A percentile compares a stretch with the other conserved stretches of the same genome.
phyloP scores from a whole-genome alignment of 2,329 filamentous ascomycete genomes.

The Alternaria ventricosa region DNA sequence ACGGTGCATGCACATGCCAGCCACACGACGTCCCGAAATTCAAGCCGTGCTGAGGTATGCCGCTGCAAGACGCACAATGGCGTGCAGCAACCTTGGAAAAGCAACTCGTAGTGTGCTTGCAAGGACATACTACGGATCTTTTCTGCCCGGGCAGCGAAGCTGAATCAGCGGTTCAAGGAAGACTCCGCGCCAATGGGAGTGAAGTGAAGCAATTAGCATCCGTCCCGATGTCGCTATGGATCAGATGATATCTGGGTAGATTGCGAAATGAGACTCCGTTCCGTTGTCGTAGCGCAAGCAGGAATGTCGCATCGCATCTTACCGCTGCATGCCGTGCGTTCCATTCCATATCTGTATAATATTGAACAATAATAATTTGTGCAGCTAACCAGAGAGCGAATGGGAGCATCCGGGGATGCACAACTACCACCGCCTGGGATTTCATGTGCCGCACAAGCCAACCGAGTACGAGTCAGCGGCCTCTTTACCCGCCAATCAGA shows the following conservation, averaged over 20 bases:
- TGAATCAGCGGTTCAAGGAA: background rate
- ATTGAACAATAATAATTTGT: background rate
- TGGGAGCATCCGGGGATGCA: conserved; percentile 3
- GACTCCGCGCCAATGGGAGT: background rate
- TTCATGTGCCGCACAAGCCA: background rate
- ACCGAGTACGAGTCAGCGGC: conserved; percentile 1
- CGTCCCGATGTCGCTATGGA: background rate
- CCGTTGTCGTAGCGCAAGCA: background rate
- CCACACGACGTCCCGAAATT: background rate
- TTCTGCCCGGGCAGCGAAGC: background rate
- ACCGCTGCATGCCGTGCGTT: background rate
- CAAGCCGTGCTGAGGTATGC: background rate
- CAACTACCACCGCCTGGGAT: background rate
- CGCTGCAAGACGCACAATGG: conserved; percentile 4
- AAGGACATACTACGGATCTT: background rate
- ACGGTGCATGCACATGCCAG: background rate
- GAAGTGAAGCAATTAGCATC: background rate
- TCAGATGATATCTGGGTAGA: background rate
- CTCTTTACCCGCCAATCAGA: background rate
- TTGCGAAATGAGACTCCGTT: background rate
- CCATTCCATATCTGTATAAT: background rate
- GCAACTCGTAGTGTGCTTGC: background rate
- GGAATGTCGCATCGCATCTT: background rate
- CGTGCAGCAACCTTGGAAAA: background rate
- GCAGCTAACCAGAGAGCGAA: background rate